Base-by-base conservation (phyloP, 2,329 filamentous ascomycete genomes). In the Hortaea werneckii region DNA sequence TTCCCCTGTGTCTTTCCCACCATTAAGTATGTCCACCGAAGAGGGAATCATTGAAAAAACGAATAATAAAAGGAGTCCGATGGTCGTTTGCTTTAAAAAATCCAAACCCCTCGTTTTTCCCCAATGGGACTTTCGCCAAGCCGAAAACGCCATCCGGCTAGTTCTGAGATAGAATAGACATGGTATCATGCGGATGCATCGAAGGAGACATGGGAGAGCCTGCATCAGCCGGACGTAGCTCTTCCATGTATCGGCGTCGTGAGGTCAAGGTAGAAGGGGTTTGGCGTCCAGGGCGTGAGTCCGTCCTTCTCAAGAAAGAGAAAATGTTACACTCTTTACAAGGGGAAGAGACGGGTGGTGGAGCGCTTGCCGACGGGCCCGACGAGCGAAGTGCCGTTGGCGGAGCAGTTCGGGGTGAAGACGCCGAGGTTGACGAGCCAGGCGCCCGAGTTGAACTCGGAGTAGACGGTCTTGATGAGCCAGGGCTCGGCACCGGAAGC, bases 401-500 rank as follows among this genome's bases (percentile, higher is more conserved):
- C 45, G 12, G 37, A 32, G 46, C 49, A 51, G 46, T 46, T 51
- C 40, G 49, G 46, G 34, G 20, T 43, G 45, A 50, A 52, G 20
- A 52, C 50, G 40, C 45, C 50, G 10, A 52, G 43, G 48, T 54
- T 47, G 39, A 52, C 46, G 34, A 57, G 48, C 54, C 54, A 57
- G 6, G 51, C 51, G 26, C 54, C 54, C 40, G 46, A 50, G 49
- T 57, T 57, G 47, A 57, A 55, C 35, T 57, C 54, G 5, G 57
- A 58, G 46, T 57, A 59, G 42, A 61, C 54, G 26, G 52, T 55
- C 37, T 55, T 54, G 46, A 62, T 60, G 32, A 60, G 45, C 51
- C 52, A 61, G 38, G 57, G 54, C 47, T 58, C 52, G 28, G 43
- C 47, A 41, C 50, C 47, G 26, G 43, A 40, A 30, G 43, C 47